These are phyloP conservation scores for Trichoderma lentiforme DNA, from an alignment of 2,329 filamentous ascomycete genomes.

Conservation along the genomic window DNA sequence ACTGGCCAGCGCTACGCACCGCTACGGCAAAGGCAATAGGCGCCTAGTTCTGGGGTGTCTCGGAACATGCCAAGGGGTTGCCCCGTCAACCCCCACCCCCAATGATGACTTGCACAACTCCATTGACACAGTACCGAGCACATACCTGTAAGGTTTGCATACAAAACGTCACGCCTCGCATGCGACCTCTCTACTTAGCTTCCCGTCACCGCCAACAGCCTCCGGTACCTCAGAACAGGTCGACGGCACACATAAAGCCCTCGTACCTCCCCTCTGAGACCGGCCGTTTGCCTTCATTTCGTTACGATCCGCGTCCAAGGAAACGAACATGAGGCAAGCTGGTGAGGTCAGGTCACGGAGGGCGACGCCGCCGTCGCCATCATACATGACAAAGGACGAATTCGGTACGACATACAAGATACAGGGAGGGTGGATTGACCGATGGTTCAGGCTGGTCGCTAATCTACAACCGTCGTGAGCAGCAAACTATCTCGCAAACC, in stretches of 20 bases:
- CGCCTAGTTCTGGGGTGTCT: not conserved
- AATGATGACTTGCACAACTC: slow-evolving; percentile 6
- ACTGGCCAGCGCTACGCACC: not conserved
- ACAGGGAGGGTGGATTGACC: not conserved
- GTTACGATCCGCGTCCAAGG: not conserved
- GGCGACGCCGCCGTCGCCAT: slow-evolving; percentile 58
- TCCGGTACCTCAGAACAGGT: not conserved
- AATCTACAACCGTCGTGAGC: slow-evolving; percentile 24
- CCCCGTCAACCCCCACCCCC: slow-evolving; percentile 23
- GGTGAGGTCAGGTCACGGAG: slow-evolving; percentile 44
- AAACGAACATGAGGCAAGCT: slow-evolving; percentile 29
- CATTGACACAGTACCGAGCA: not conserved
- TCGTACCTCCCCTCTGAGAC: not conserved
- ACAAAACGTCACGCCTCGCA: slow-evolving; percentile 19
- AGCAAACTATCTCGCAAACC: slow-evolving; percentile 69
- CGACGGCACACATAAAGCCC: slow-evolving; percentile 4
- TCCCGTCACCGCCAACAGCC: slow-evolving; percentile 14
- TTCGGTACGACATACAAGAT: slow-evolving; percentile 50
- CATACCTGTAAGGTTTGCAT: slow-evolving; percentile 14
- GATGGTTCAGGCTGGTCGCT: slow-evolving; percentile 19
- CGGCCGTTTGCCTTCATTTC: not conserved
- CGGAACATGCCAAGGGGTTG: slow-evolving; percentile 23
- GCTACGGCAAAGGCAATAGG: not conserved
- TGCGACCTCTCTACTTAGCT: slow-evolving; percentile 12
- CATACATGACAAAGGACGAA: slow-evolving; percentile 65